phyloP scores from a whole-genome alignment of 768 basidiomycete genomes.

The Aureoboletus auriporus region DNA sequence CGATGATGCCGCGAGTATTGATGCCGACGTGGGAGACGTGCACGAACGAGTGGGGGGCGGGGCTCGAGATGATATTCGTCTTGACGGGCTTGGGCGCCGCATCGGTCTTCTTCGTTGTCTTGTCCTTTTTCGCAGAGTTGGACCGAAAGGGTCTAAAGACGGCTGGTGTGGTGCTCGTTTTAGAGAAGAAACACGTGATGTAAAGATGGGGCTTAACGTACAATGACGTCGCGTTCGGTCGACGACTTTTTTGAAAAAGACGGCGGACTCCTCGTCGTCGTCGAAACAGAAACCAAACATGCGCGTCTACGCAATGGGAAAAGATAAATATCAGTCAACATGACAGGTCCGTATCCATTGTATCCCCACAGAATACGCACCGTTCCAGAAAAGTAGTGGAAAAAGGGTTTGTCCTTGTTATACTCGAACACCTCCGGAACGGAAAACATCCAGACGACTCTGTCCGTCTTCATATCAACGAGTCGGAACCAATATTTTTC shows the following conservation, averaged over 20 bases:
- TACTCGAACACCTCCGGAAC: conserved; percentile 63
- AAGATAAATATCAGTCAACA: too few relatives aligned
- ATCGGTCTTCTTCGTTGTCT: not conserved
- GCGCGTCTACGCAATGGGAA: conserved; percentile 26
- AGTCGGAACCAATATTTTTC: conserved; percentile 62
- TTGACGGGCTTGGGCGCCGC: conserved; percentile 23
- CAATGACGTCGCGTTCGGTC: conserved; percentile 45
- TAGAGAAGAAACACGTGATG: not conserved
- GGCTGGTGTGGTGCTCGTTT: conserved; percentile 3
- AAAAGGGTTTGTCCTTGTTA: conserved; percentile 83
- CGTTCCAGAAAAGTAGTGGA: conserved; percentile 84
- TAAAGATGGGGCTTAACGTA: conserved; percentile 9
- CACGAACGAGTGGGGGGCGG: conserved; percentile 57
- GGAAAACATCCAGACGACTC: conserved; percentile 66
- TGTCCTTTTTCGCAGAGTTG: conserved; percentile 26
- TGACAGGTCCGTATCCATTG: too few relatives aligned
- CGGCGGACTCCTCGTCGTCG: conserved; percentile 55
- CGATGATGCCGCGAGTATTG: conserved; percentile 45
- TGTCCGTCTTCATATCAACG: conserved; percentile 51
- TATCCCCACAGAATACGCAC: conserved; percentile 42
- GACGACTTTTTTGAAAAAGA: conserved; percentile 59
- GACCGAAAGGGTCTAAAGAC: conserved; percentile 27
- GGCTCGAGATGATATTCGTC: conserved; percentile 49
- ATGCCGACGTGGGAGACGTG: conserved; percentile 66
- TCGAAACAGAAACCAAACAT: conserved; percentile 57